Base-by-base conservation (phyloP, 2,329 filamentous ascomycete species). In the Ceratocystis huliohia region DNA sequence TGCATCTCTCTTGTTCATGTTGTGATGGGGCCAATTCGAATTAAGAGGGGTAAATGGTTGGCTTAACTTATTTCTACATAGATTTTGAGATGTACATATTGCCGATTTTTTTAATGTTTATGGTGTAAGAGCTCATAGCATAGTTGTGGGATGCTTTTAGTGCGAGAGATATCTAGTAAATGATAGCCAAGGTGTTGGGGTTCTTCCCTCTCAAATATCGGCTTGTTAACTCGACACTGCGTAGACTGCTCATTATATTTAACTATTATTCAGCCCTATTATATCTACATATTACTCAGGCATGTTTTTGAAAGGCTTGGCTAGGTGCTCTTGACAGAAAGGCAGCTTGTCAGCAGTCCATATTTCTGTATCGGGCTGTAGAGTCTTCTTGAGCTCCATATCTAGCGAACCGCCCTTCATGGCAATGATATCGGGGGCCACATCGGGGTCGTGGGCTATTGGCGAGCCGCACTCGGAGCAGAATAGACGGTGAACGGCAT, bases 301-400 rank as follows among this genome's bases (percentile, higher is more conserved):
- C 84, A 88, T 87, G 74, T 85, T 76, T 72, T 80, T 74, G 74
- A 87, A 87, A 2, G 84, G 78, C 74, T 87, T 82, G 63, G 78
- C 82, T 69, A 88, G 78, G 70, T 81, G 75, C 78, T 88, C 85
- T 78, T 83, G 79, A 78, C 85, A 86, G 78, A 88, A 88, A 17
- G 85, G 85, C 70, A 88, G 80, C 80, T 88, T 88, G 77, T 82
- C 74, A 69, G 78, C 81, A 63, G 84, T 86, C 85, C 85, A 88
- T 76, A 88, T 88, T 77, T 88, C 85, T 70, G 83, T 85, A 71
- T 85, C 81, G 66, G 85, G 85, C 80, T 88, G 86, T 70, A 88
- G 77, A 46, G 74, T 81, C 81, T 86, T 84, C 83, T 87, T 87
- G 72, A 86, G 80, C 73, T 86, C 84, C 1, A 75, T 75, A 71